Evolutionary conservation across 129 eudicot genomes (phyloP), one percentile per base, ranked within the genome.

Genomic region (Artemisia argyi): DNA sequence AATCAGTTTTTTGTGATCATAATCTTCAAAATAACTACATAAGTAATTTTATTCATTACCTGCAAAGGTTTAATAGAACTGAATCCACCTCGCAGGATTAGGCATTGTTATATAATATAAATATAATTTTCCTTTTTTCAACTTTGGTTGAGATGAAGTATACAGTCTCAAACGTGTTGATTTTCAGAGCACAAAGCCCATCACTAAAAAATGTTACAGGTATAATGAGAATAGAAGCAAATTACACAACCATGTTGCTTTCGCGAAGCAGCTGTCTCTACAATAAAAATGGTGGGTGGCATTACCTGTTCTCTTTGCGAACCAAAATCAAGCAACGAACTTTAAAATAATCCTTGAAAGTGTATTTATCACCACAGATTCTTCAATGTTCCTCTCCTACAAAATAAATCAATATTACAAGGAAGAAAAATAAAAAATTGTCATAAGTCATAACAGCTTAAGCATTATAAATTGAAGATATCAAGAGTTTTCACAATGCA

Each of bases 21-120:
- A 60, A 67, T 72, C 54, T 75, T 73, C 85, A 82, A 13, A 70
- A 73, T 32, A 54, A 61, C 60, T 85, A 82, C 69, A 69, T 82
- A 57, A 78, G 68, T 78, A 78, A 32, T 10, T 76, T 80, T 48
- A 72, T 75, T 24, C 57, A 46, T 50, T 68, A 76, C 73, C 24
- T 81, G 65, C 58, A 71, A 20, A 69, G 60, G 60, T 73, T 52
- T 47, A 63, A 69, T 53, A 62, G 13, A 69, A 24, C 26, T 26
- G 57, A 58, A 72, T 72, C 51, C 30, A 72, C 66, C 14, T 57
- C 14, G 55, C 56, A 51, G 15, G 16, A 51, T 16, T 51, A 51
- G 15, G 4, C 17, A 51, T 51, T 4, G 16, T 51, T 51, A 12
- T 10, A 12, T 51, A 14, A 51, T 51, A 16, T 14, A 51, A 51